Evolutionary conservation across 2,329 filamentous ascomycete species (phyloP).

Genomic region (Ophiobolus disseminans): DNA sequence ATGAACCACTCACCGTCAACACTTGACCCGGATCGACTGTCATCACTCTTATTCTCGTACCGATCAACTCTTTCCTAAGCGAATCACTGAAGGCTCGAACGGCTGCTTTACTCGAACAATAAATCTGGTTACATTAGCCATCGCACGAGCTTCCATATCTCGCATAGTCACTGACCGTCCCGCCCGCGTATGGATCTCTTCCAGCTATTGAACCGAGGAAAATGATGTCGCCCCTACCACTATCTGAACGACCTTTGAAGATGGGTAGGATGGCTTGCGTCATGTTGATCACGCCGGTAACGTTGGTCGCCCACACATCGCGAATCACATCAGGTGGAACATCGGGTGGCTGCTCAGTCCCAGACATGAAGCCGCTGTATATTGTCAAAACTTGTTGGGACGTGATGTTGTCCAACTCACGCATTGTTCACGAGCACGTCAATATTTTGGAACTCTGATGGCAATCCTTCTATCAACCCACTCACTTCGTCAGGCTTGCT

Average conservation of each 20-base stretch:
- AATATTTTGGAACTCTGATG: slow-evolving; percentile 82
- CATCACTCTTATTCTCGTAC: slow-evolving; percentile 79
- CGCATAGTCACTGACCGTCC: slow-evolving; percentile 56
- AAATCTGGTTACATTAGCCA: slow-evolving; percentile 48
- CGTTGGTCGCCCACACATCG: slow-evolving; percentile 87
- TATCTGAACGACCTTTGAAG: slow-evolving; percentile 71
- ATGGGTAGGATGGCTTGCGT: slow-evolving; percentile 85
- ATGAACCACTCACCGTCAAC: slow-evolving; percentile 64
- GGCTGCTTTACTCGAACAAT: slow-evolving; percentile 91
- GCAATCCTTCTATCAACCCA: slow-evolving; percentile 74
- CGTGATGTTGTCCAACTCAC: slow-evolving; percentile 59
- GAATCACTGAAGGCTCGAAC: slow-evolving; percentile 82
- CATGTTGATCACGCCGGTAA: slow-evolving; percentile 91
- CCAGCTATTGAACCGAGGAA: slow-evolving; percentile 90
- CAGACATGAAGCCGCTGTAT: slow-evolving; percentile 79
- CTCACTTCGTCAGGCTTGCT: slow-evolving; percentile 77
- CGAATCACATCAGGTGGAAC: slow-evolving; percentile 81
- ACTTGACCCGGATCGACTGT: slow-evolving; percentile 90
- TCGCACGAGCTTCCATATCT: background rate
- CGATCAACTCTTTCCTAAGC: slow-evolving; percentile 79
- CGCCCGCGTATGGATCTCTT: slow-evolving; percentile 80
- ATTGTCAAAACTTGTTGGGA: background rate
- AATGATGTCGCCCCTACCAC: slow-evolving; percentile 87
- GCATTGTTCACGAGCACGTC: slow-evolving; percentile 96
- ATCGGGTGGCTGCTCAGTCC: slow-evolving; percentile 80